Percentiles rank a stretch among this genome's conserved stretches.
Evolutionary conservation across 805 yeast species (phyloP).

Genomic region (Saturnispora mendoncae): DNA sequence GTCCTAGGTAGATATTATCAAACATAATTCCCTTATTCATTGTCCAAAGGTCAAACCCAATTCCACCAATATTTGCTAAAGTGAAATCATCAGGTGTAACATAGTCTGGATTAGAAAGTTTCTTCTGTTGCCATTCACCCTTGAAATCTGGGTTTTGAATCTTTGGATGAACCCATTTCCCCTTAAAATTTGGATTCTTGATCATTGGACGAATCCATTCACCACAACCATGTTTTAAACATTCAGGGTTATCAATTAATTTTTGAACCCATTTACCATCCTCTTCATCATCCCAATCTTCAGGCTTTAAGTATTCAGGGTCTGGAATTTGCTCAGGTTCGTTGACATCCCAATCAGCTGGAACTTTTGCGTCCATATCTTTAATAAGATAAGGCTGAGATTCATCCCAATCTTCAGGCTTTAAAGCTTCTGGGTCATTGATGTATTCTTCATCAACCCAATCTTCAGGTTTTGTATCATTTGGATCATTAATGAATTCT

Average conservation of each 20-base stretch:
- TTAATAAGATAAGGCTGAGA: constrained; percentile 51
- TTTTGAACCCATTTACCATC: constrained; percentile 84
- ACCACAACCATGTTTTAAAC: constrained; percentile 71
- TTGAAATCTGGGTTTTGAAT: constrained; percentile 66
- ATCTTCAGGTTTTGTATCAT: constrained; percentile 60
- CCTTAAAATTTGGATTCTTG: constrained; percentile 62
- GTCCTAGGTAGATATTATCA: constrained; percentile 81
- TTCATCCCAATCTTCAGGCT: constrained; percentile 86
- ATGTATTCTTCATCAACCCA: constrained; percentile 71
- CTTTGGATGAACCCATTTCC: constrained; percentile 67
- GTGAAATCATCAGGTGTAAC: constrained; percentile 25
- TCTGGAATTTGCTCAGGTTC: constrained; percentile 52
- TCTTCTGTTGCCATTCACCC: constrained; percentile 71
- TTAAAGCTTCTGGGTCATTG: constrained; percentile 56
- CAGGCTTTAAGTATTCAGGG: constrained; percentile 60
- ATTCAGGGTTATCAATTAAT: constrained; percentile 61
- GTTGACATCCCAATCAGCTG: constrained; percentile 73
- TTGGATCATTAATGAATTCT: constrained; percentile 45
- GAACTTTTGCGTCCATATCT: constrained; percentile 61
- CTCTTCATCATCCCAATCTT: constrained; percentile 81
- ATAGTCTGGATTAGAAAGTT: constrained; percentile 62
- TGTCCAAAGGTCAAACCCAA: constrained; percentile 88
- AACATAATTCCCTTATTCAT: constrained; percentile 68
- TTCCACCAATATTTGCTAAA: constrained; percentile 56
- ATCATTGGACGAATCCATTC: constrained; percentile 63